phyloP scores from a whole-genome alignment of 2,329 filamentous ascomycete species.

The Paraconiothyrium sp. region DNA sequence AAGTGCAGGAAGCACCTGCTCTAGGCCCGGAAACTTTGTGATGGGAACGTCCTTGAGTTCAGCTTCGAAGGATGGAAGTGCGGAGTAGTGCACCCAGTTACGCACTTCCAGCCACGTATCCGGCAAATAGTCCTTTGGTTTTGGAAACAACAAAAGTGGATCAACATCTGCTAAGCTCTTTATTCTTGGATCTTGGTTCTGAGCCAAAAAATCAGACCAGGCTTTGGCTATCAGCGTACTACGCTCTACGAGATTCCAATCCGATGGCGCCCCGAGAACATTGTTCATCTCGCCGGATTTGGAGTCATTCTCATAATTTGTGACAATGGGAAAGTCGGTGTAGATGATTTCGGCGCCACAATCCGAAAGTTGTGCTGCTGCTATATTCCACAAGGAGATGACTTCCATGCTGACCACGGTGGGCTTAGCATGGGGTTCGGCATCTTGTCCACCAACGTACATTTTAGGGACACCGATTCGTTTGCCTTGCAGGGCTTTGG shows the following conservation, averaged over 20 bases:
- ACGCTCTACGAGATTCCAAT: slow-evolving; percentile 60
- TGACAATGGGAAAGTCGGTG: slow-evolving; percentile 58
- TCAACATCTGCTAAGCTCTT: slow-evolving; percentile 38
- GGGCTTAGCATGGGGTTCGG: slow-evolving; percentile 44
- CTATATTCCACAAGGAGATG: slow-evolving; percentile 47
- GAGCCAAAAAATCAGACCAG: slow-evolving; percentile 62
- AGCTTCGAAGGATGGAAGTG: slow-evolving; percentile 39
- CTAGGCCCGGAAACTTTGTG: slow-evolving; percentile 49
- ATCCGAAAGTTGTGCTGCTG: slow-evolving; percentile 49
- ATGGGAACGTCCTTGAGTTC: slow-evolving; percentile 46
- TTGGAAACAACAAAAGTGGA: slow-evolving; percentile 45
- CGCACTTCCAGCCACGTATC: slow-evolving; percentile 51
- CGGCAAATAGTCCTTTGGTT: slow-evolving; percentile 48
- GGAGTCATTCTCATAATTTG: slow-evolving; percentile 55
- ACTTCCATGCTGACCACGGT: slow-evolving; percentile 50
- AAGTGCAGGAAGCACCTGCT: slow-evolving; percentile 55
- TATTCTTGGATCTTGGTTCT: slow-evolving; percentile 3
- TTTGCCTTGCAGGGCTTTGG: slow-evolving; percentile 52
- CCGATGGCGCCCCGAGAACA: slow-evolving; percentile 3
- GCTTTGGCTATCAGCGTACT: slow-evolving; percentile 60
- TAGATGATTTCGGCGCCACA: slow-evolving; percentile 56
- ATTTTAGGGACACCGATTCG: slow-evolving; percentile 62
- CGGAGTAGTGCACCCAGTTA: slow-evolving; percentile 53
- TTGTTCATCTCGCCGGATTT: slow-evolving; percentile 8
- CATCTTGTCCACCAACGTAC: slow-evolving; percentile 57